Evolutionary conservation across 2,329 filamentous ascomycete species (phyloP).

Genomic region (Cercospora zeae-maydis): DNA sequence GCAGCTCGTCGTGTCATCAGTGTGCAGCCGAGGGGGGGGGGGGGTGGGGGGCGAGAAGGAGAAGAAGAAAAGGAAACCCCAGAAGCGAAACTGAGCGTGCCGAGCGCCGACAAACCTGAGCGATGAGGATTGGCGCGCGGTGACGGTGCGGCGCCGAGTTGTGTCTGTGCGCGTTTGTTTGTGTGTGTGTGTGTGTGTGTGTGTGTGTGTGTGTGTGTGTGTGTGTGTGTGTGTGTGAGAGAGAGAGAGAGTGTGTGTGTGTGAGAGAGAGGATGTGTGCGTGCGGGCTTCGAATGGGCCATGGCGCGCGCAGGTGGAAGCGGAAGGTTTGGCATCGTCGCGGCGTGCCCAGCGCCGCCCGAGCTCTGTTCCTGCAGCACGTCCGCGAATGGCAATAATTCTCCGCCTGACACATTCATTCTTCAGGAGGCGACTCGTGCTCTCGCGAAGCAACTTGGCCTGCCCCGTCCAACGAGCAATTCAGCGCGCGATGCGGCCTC

Average conservation of each 20-base stretch:
- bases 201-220: no score
- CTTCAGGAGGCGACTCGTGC: constrained; percentile 9
- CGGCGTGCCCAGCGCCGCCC: neutral
- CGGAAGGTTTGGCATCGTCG: neutral
- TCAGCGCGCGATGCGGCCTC: no score
- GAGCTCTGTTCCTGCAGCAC: constrained; percentile 2
- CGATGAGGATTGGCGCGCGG: no score
- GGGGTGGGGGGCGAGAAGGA: neutral
- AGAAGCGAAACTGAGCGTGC: neutral
- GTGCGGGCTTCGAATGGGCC: no score
- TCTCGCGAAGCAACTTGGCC: neutral
- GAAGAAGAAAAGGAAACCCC: neutral
- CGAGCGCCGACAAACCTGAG: neutral
- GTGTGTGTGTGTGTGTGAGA: no score
- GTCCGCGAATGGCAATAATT: neutral
- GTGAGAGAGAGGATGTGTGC: no score
- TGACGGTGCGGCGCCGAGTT: no score
- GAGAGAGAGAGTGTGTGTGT: no score
- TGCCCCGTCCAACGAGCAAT: neutral
- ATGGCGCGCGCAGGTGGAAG: no score
- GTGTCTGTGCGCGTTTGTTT: no score
- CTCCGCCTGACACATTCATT: constrained; percentile 1
- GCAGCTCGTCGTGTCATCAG: neutral
- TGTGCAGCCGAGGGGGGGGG: neutral
- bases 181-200: no score